Base-by-base conservation (phyloP, 768 basidiomycete species). In the Dioszegia hungarica region DNA sequence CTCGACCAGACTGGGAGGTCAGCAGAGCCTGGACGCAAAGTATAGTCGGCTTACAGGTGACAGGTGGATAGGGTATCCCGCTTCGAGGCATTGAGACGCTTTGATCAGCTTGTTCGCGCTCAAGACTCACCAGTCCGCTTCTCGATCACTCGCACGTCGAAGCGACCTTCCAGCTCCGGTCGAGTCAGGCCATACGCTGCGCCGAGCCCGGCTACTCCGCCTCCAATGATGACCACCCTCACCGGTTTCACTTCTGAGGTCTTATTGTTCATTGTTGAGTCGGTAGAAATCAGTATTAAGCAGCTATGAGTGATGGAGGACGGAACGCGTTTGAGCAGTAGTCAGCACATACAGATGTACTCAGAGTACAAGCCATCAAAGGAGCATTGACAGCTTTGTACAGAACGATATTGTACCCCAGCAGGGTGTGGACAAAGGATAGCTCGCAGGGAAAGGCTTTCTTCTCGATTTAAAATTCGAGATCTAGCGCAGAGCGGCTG, bases 171-270 rank as follows among this genome's bases (percentile, higher is more conserved):
- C 22, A 38, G 40, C 15, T 29, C 17, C 40, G 20, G 52, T 14
- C 11, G 17, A 24, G 40, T 36, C 36, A 55, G 51, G 12, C 54
- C 62, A 45, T 61, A 63, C 15, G 57, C 59, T 19, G 55, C 41
- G 11, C 56, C 44, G 10, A 63, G 55, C 4, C 65, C 65, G 1
- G 59, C 59, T n/a, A 67, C 54, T 14, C 65, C 65, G 12, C 62
- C 65, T 3, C 65, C 65, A 41, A 67, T 43, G 24, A 67, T 45
- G 14, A 67, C 37, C 22, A 67, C 45, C 11, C 14, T 6, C 29
- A 36, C 2, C 6, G 47, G 47, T 20, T 49, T 34, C 8, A 22
- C 19, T 3, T 49, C 12, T 3, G n/a, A 14, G 8, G 12, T 10
- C 8, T 3, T 34, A 19, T 46, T 25, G 40, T 10, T 25, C 43